A percentile compares a stretch with the other conserved stretches of the same genome.
phyloP scores from a whole-genome alignment of 1,139 yeast genomes.

The Taiozyma onychis region DNA sequence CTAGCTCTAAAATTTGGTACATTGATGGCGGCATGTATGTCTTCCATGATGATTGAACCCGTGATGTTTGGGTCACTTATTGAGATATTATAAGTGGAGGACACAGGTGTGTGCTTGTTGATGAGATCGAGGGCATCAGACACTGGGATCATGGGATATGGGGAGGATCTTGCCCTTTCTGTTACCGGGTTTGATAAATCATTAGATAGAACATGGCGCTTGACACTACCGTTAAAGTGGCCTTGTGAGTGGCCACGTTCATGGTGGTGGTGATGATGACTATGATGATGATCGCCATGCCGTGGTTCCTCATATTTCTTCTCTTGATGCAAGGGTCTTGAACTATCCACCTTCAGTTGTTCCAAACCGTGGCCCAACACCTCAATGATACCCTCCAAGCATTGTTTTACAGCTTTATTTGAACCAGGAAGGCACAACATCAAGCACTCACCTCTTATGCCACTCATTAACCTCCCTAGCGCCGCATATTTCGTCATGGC shows the following conservation, averaged over 20 bases:
- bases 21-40: slow-evolving; percentile 30
- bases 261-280: slow-evolving; percentile 9
- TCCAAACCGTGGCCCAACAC: slow-evolving; percentile 38
- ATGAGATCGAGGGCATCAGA: slow-evolving; percentile 32
- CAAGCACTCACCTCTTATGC: slow-evolving; percentile 29
- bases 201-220: slow-evolving; percentile 26
- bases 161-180: slow-evolving; percentile 37
- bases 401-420: slow-evolving; percentile 41
- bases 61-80: slow-evolving; percentile 25
- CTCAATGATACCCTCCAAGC: slow-evolving; percentile 31
- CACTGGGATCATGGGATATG: slow-evolving; percentile 40
- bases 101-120: slow-evolving; percentile 23
- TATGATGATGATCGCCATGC: background rate
- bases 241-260: slow-evolving; percentile 15
- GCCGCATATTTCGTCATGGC: slow-evolving; percentile 39
- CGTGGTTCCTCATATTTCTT: background rate
- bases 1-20: slow-evolving; percentile 45
- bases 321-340: slow-evolving; percentile 32
- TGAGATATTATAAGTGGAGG: slow-evolving; percentile 20
- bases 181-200: slow-evolving; percentile 33
- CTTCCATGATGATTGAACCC: slow-evolving; percentile 36
- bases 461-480: slow-evolving; percentile 43
- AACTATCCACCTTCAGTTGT: slow-evolving; percentile 28
- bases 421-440: slow-evolving; percentile 45
- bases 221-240: slow-evolving; percentile 10